A percentile compares a stretch with the other conserved stretches of the same genome.
These are phyloP conservation scores for Phytophthora crassamura DNA, from an alignment of 352 stramenopile species.

Conservation along the genomic window DNA sequence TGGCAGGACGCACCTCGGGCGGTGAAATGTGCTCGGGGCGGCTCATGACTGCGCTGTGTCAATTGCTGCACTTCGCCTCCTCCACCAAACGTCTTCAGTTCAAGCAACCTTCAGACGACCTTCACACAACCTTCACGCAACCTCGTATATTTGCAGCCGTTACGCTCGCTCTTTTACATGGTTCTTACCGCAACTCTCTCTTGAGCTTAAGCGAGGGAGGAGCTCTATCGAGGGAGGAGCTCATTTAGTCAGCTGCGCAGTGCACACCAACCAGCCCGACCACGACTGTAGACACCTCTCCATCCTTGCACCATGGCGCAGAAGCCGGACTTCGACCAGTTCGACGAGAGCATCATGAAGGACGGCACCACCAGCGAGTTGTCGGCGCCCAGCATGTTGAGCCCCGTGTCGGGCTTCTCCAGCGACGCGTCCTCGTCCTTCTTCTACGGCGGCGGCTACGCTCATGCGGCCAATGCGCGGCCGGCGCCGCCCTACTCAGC, in stretches of 20 bases:
- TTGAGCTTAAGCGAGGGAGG: too few relatives aligned
- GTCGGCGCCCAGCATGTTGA: conserved; percentile 45
- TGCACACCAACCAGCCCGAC: neutral
- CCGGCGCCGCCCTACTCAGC: conserved; percentile 55
- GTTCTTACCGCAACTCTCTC: conserved; percentile 29
- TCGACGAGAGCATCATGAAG: conserved; percentile 58
- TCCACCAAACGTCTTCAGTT: too few relatives aligned
- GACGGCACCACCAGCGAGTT: conserved; percentile 45
- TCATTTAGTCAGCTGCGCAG: conserved; percentile 14
- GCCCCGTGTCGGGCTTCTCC: conserved; percentile 47
- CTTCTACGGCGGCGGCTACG: conserved; percentile 37
- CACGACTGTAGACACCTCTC: neutral
- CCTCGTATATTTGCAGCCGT: conserved; percentile 33
- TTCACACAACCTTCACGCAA: too few relatives aligned
- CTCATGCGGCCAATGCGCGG: conserved; percentile 32
- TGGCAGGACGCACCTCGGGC: conserved; percentile 65
- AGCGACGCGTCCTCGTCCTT: conserved; percentile 43
- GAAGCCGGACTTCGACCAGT: conserved; percentile 46
- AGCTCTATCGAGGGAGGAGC: conserved; percentile 1
- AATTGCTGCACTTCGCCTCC: conserved; percentile 27
- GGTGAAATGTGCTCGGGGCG: conserved; percentile 87
- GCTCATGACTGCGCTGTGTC: conserved; percentile 73
- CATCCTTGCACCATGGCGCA: conserved; percentile 26
- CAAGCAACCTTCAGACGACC: too few relatives aligned
- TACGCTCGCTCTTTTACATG: conserved; percentile 28